Evolutionary conservation across 306 rosid species (phyloP).

Genomic region (Amphicarpaea edgeworthii): DNA sequence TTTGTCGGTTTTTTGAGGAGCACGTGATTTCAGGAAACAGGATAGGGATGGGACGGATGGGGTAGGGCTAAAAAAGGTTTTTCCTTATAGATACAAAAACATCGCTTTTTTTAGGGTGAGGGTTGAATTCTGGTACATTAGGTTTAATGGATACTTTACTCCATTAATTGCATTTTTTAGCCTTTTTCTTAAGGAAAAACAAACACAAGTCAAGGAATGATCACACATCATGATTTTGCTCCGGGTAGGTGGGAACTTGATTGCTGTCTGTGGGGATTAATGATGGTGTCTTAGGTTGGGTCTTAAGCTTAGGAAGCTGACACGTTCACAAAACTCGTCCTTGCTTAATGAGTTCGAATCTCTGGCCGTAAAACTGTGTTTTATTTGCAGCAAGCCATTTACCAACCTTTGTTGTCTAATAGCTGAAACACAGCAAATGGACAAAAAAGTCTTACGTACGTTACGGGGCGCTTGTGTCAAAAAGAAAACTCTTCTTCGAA

Average conservation of each 20-base stretch:
- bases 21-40: constrained; percentile 38
- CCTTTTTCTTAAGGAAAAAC: background rate
- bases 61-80: background rate
- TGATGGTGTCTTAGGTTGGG: constrained; percentile 11
- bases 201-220: background rate
- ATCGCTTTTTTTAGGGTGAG: background rate
- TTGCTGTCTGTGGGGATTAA: background rate
- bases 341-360: background rate
- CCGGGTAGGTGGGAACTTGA: constrained; percentile 9
- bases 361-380: background rate
- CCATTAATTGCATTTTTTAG: background rate
- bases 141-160: background rate
- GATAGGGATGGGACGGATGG: constrained; percentile 17
- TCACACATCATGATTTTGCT: background rate
- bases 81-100: background rate
- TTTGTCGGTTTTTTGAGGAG: constrained; percentile 39
- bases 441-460: background rate
- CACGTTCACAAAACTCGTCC: constrained; percentile 10
- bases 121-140: constrained; percentile 3
- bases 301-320: constrained; percentile 7
- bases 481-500: background rate
- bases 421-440: background rate
- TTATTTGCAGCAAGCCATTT: background rate
- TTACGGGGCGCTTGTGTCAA: background rate
- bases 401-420: background rate